Percentiles rank a stretch among this genome's conserved stretches.
phyloP scores from a whole-genome alignment of 257 asterid species.

The Salvia hispanica region DNA sequence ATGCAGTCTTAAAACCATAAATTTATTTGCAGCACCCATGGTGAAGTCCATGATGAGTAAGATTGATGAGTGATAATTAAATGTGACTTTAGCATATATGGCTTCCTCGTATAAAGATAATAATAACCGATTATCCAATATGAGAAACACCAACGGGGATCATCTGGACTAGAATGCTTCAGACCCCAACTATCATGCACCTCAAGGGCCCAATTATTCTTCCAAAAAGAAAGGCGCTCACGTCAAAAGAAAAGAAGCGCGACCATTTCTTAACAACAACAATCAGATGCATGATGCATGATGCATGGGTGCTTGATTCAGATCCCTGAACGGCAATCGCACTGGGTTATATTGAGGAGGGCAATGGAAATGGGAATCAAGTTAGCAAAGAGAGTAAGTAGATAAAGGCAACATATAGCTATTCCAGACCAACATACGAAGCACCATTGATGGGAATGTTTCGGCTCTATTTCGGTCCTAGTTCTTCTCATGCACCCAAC shows the following conservation, averaged over 20 bases:
- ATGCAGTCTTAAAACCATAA: not conserved
- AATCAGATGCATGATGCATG: not conserved
- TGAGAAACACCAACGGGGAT: not conserved
- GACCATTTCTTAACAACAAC: not conserved
- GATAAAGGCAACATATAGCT: not conserved
- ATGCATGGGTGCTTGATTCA: not conserved
- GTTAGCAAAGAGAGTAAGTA: not conserved
- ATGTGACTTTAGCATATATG: not conserved
- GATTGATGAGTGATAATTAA: no score
- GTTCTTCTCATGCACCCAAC: not conserved
- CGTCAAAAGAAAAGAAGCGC: not conserved
- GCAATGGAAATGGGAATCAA: not conserved
- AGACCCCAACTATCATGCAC: not conserved
- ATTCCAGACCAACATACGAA: not conserved
- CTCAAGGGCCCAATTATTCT: not conserved
- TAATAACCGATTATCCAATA: not conserved
- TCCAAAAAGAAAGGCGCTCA: constrained; percentile 2
- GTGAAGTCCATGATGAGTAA: not conserved
- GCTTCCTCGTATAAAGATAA: no score
- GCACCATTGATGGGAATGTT: not conserved
- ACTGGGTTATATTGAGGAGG: not conserved
- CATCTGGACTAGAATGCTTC: not conserved
- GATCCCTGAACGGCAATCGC: not conserved
- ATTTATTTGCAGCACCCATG: not conserved
- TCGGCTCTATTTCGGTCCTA: not conserved